Conservation (phyloP, 306 rosid genomes). For the Pyrus communis region DNA sequence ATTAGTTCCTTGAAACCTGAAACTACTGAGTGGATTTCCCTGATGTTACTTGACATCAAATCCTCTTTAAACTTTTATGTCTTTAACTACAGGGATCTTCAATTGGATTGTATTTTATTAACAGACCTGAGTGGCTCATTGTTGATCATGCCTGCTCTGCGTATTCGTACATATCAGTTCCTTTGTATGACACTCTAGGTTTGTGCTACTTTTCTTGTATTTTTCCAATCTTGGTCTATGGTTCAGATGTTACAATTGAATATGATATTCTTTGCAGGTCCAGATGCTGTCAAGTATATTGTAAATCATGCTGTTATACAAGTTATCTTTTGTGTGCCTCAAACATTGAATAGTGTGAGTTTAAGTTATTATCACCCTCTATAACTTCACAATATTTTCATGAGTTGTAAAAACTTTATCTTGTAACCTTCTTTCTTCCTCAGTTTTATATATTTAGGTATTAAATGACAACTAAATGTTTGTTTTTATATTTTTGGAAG, state of each 20-base stretch:
- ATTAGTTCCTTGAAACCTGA: not conserved
- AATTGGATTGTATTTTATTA: constrained; percentile 83
- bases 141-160: constrained; percentile 99
- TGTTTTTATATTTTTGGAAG: not conserved
- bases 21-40: not conserved
- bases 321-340: constrained; percentile 87
- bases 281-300: constrained; percentile 89
- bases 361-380: not conserved
- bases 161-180: constrained; percentile 86
- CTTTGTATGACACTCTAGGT: constrained; percentile 98
- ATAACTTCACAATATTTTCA: not conserved
- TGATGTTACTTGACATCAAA: not conserved
- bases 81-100: constrained; percentile 51
- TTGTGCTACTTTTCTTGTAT: constrained; percentile 19
- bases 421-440: not conserved
- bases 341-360: constrained; percentile 84
- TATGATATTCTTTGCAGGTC: constrained; percentile 52
- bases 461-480: not conserved
- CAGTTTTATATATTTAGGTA: not conserved
- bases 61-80: not conserved
- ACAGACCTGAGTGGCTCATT: constrained; percentile 94
- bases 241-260: constrained; percentile 13
- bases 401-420: not conserved
- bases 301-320: constrained; percentile 69
- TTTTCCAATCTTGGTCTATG: constrained; percentile 11